Conservation (phyloP, 139 green algal genomes). For the Picocystis salinarum region DNA sequence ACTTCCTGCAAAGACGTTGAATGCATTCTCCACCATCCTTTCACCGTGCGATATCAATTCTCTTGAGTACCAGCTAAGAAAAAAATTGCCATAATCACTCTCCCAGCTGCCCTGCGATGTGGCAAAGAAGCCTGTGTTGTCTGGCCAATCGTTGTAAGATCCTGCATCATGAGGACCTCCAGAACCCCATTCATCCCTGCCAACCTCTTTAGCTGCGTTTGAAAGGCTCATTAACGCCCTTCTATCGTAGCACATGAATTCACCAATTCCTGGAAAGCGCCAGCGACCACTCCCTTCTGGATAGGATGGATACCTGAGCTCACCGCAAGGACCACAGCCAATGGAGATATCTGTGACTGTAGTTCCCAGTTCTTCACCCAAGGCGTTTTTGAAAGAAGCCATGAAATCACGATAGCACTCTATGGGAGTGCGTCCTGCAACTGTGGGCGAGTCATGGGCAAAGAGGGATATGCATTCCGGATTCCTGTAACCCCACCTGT, state of each 20-base stretch:
- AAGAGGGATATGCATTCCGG: slow-evolving; percentile 80
- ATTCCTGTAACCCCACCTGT: slow-evolving; percentile 66
- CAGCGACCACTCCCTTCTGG: slow-evolving; percentile 60
- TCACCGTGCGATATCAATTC: slow-evolving; percentile 70
- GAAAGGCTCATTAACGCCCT: slow-evolving; percentile 24
- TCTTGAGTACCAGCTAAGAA: slow-evolving; percentile 78
- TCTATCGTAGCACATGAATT: slow-evolving; percentile 97
- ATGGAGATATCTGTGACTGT: too few relatives aligned
- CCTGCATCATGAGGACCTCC: slow-evolving; percentile 79
- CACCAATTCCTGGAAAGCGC: slow-evolving; percentile 87
- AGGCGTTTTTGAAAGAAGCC: slow-evolving; percentile 60
- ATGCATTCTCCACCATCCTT: slow-evolving; percentile 43
- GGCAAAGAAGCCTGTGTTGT: slow-evolving; percentile 84
- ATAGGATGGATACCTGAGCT: slow-evolving; percentile 47
- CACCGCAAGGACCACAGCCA: slow-evolving; percentile 31
- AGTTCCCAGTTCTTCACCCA: too few relatives aligned
- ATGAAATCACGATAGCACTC: slow-evolving; percentile 87
- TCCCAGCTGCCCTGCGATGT: slow-evolving; percentile 43
- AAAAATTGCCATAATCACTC: slow-evolving; percentile 94
- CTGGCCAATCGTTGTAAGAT: slow-evolving; percentile 70
- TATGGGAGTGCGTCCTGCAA: slow-evolving; percentile 69
- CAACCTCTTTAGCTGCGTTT: slow-evolving; percentile 23
- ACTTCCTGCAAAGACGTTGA: too few relatives aligned
- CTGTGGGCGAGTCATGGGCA: slow-evolving; percentile 61
- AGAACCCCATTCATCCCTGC: slow-evolving; percentile 68